Evolutionary conservation across 139 green algal species (phyloP).

Genomic region (Axilococcus clingmanii): DNA sequence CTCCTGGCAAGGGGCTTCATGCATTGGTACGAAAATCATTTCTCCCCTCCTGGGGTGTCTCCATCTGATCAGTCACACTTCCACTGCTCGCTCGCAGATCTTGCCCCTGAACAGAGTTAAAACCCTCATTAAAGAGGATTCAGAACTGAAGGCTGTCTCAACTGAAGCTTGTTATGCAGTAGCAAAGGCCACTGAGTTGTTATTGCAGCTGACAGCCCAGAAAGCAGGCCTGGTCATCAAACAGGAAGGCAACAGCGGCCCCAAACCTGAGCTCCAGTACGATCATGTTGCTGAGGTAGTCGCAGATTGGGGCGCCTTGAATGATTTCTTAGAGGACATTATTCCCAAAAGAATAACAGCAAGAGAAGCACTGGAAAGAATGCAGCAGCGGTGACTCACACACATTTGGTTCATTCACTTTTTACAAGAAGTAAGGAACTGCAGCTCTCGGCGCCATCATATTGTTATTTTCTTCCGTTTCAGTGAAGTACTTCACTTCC

Average conservation of each 20-base stretch:
- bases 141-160: slow-evolving; percentile 16
- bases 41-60: no score
- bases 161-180: slow-evolving; percentile 23
- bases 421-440: slow-evolving; percentile 81
- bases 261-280: no score
- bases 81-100: slow-evolving; percentile 1
- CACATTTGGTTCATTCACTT: background rate
- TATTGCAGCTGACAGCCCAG: background rate
- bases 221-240: background rate
- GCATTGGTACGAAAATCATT: no score
- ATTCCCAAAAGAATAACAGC: background rate
- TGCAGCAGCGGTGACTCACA: background rate
- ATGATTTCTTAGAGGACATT: no score
- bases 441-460: slow-evolving; percentile 71
- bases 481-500: slow-evolving; percentile 80
- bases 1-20: no score
- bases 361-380: background rate
- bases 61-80: no score
- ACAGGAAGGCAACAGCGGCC: background rate
- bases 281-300: no score
- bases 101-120: slow-evolving; percentile 12
- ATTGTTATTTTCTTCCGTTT: slow-evolving; percentile 93
- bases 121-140: slow-evolving; percentile 10
- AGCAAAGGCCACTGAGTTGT: slow-evolving; percentile 16
- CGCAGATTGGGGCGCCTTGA: no score